phyloP scores from a whole-genome alignment of 345 rosid species.

The Trapa bicornis region DNA sequence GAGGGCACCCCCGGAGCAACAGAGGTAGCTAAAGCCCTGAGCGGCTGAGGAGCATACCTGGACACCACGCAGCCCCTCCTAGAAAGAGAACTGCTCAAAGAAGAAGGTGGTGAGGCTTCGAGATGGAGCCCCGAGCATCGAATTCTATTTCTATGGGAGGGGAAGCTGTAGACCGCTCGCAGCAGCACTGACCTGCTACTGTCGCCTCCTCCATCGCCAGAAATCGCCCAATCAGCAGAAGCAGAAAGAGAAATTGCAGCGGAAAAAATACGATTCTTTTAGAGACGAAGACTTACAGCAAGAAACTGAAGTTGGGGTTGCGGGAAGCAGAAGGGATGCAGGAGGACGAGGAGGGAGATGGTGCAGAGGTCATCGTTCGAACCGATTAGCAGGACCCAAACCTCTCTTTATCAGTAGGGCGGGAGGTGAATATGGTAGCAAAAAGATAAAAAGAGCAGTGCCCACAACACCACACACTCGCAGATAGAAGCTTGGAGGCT shows the following conservation, averaged over 20 bases:
- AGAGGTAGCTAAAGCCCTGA: conserved; percentile 53
- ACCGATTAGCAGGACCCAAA: conserved; percentile 6
- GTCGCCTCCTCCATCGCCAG: neutral
- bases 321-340: conserved; percentile 11
- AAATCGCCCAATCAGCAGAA: conserved; percentile 1
- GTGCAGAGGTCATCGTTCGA: conserved; percentile 15
- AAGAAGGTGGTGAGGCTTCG: conserved; percentile 15
- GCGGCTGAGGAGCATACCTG: conserved; percentile 21
- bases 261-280: neutral
- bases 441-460: neutral
- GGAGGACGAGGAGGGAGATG: conserved; percentile 16
- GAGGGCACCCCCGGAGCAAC: conserved; percentile 26
- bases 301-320: conserved; percentile 9
- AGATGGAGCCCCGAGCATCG: conserved; percentile 22
- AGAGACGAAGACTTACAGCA: conserved; percentile 8
- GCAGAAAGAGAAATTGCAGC: neutral
- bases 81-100: conserved; percentile 10
- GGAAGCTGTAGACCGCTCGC: conserved; percentile 31
- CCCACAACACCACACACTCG: neutral
- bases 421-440: neutral
- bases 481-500: neutral
- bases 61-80: conserved; percentile 15
- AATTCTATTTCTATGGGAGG: conserved; percentile 25
- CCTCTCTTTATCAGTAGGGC: neutral
- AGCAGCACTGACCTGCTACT: conserved; percentile 6